These are phyloP conservation scores for Stylonectria norvegica DNA, from an alignment of 2,329 filamentous ascomycete species.

Conservation along the genomic window DNA sequence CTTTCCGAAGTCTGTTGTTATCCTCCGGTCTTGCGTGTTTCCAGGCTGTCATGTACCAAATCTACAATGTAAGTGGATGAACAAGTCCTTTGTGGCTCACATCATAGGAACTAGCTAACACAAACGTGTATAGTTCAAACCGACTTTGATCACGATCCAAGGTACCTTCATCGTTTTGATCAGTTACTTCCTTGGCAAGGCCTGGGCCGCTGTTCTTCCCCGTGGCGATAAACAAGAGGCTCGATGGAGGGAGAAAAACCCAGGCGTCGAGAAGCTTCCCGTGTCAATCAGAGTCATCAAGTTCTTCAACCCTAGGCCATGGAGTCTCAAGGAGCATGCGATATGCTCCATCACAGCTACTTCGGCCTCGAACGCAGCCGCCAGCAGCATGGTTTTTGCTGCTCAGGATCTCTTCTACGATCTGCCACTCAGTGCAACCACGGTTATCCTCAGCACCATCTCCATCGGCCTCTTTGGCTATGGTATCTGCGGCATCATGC, in stretches of 20 bases:
- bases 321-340: conserved; percentile 54
- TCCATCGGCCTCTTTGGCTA: conserved; percentile 56
- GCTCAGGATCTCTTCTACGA: conserved; percentile 52
- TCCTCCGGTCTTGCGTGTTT: conserved; percentile 49
- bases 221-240: conserved; percentile 50
- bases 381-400: conserved; percentile 42
- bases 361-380: conserved; percentile 48
- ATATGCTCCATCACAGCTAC: conserved; percentile 53
- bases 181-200: conserved; percentile 52
- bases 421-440: conserved; percentile 41
- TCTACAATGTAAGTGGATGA: conserved; percentile 45
- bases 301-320: conserved; percentile 51
- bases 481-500: conserved; percentile 50
- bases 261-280: conserved; percentile 41
- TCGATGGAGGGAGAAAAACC: conserved; percentile 42
- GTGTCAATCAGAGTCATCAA: conserved; percentile 37
- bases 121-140: conserved; percentile 44
- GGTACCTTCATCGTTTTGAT: conserved; percentile 57
- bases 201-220: conserved; percentile 37
- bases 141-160: conserved; percentile 44
- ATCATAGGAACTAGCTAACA: conserved; percentile 3
- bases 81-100: background rate
- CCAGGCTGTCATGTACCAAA: conserved; percentile 54
- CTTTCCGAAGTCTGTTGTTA: conserved; percentile 51
- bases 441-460: conserved; percentile 47